Conservation (phyloP, 768 basidiomycete genomes). For the Pleurotus giganteus region DNA sequence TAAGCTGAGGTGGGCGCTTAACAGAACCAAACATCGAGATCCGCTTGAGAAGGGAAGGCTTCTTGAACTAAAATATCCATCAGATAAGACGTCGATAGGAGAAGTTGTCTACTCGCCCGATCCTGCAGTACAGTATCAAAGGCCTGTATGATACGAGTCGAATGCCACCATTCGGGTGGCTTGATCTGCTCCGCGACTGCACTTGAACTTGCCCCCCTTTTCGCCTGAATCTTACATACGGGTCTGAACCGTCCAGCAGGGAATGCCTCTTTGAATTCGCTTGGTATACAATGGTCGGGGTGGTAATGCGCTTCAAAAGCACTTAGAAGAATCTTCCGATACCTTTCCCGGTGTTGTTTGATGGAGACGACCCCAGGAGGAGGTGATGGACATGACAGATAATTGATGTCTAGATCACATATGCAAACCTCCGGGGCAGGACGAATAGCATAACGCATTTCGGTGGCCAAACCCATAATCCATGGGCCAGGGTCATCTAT, state of each 20-base stretch:
- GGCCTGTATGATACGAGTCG: slow-evolving; percentile 85
- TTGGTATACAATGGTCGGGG: slow-evolving; percentile 82
- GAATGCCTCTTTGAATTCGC: slow-evolving; percentile 94
- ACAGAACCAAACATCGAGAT: slow-evolving; percentile 74
- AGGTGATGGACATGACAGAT: slow-evolving; percentile 78
- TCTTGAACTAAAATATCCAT: slow-evolving; percentile 63
- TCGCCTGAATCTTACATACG: slow-evolving; percentile 87
- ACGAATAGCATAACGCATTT: slow-evolving; percentile 76
- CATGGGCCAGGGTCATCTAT: slow-evolving; percentile 97
- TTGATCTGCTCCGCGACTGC: slow-evolving; percentile 89
- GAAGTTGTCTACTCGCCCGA: slow-evolving; percentile 46
- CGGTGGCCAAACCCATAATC: slow-evolving; percentile 88
- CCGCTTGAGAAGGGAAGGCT: slow-evolving; percentile 83
- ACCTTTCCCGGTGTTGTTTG: slow-evolving; percentile 81
- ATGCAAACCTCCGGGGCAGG: slow-evolving; percentile 82
- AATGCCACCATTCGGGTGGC: slow-evolving; percentile 93
- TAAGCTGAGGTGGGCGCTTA: slow-evolving; percentile 70
- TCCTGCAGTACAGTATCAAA: slow-evolving; percentile 87
- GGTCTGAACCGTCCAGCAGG: slow-evolving; percentile 90
- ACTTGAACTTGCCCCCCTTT: slow-evolving; percentile 73
- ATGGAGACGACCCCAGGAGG: slow-evolving; percentile 70
- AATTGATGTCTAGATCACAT: slow-evolving; percentile 83
- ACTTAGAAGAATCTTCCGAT: slow-evolving; percentile 65
- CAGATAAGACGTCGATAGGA: neutral
- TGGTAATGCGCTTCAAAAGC: slow-evolving; percentile 88